A percentile compares a stretch with the other conserved stretches of the same genome.
Conservation (phyloP, 345 rosid species). For the Arabidopsis arenosa region DNA sequence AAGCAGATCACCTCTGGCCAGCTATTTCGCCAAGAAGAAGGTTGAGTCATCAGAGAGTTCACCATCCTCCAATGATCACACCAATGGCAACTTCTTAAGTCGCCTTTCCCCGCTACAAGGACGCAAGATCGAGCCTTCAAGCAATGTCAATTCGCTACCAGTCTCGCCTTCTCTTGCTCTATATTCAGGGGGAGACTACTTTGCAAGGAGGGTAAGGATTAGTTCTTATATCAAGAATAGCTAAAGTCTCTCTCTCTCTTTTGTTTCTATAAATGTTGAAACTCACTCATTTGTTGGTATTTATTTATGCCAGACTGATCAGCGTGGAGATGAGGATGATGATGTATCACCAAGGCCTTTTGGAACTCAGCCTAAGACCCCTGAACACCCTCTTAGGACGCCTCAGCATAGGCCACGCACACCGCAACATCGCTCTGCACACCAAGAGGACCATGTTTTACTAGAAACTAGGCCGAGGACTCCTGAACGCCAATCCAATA, state of each 20-base stretch:
- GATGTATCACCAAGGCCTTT: constrained; percentile 42
- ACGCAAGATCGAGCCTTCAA: constrained; percentile 24
- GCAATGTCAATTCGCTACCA: constrained; percentile 28
- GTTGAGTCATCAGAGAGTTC: constrained; percentile 37
- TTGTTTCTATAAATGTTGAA: constrained; percentile 5
- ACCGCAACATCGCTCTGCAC: constrained; percentile 30
- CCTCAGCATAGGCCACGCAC: constrained; percentile 40
- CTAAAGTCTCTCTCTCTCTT: not conserved
- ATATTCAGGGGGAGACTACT: constrained; percentile 34
- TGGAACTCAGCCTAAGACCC: constrained; percentile 37
- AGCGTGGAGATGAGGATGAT: constrained; percentile 30
- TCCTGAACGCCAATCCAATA: constrained; percentile 14
- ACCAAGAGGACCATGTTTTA: constrained; percentile 11
- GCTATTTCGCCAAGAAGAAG: constrained; percentile 41
- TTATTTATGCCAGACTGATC: constrained; percentile 15
- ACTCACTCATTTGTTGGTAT: constrained; percentile 15
- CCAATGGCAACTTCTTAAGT: constrained; percentile 40
- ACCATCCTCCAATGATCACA: constrained; percentile 37
- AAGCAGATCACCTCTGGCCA: constrained; percentile 43
- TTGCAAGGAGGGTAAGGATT: constrained; percentile 33
- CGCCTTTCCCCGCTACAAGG: constrained; percentile 39
- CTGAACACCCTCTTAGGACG: constrained; percentile 43
- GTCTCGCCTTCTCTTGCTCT: constrained; percentile 37
- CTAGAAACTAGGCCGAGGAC: constrained; percentile 27
- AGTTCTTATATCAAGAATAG: not conserved